Evolutionary conservation across 1,284 basidiomycete species (phyloP), one percentile per base, ranked within the genome.

Genomic region (Omphalotus olearius): DNA sequence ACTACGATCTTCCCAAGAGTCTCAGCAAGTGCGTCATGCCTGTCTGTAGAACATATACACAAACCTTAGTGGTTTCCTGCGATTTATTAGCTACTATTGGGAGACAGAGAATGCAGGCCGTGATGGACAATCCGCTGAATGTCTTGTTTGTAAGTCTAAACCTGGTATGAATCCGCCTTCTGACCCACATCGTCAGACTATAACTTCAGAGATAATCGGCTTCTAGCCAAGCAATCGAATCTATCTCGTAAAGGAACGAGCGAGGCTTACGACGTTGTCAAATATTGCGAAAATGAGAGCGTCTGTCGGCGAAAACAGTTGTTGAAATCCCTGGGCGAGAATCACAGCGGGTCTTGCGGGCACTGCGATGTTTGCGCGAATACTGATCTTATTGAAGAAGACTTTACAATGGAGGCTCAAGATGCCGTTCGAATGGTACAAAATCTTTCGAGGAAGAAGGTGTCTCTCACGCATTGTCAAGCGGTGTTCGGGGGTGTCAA

Each of bases 101-200:
- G 91, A 93, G 66, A 93, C 91, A 0, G 91, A 91, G 6, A 78
- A 91, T 50, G 91, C 91, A 3, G 91, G 91, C 2, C 75, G 91
- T 56, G 91, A 93, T 62, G 89, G 89, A 11, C 68, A 77, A 52
- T 67, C 72, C 4, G 80, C 87, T 0, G 73, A 74, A 39, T 90
- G 87, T 58, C 66, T 89, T 23, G 69, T 88, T 1, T 88, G 74
- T 74, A 59, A 54, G 72, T 43, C 20, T 16, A 38, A 26, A 36
- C 6, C n/a, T 4, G 5, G 4, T 6, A 6, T 43, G 6, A n/a
- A 14, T 35, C 30, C 33, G 9, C 36, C 39, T 49, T 50, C 20
- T 18, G 41, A n/a, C 14, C 18, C 26, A 39, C 45, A 53, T 17
- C 35, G 49, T 13, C 53, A 86, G 82, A 77, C 67, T 91, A 81